phyloP scores from a whole-genome alignment of 2,329 filamentous ascomycete species.

The Aspergillus novoparasiticus region DNA sequence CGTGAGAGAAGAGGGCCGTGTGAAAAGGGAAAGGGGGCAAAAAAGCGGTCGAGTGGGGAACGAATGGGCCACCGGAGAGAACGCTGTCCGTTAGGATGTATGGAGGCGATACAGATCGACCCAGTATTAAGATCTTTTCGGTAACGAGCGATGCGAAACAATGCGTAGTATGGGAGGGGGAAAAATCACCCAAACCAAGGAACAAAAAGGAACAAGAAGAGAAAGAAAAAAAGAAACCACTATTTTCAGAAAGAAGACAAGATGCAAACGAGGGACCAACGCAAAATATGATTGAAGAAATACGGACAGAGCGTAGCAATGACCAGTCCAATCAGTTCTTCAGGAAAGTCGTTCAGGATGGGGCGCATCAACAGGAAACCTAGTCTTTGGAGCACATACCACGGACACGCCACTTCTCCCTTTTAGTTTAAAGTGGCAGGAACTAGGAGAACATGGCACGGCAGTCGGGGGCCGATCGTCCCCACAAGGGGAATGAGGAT shows the following conservation, averaged over 20 bases:
- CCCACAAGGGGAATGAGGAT: slow-evolving; percentile 27
- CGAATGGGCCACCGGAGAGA: slow-evolving; percentile 9
- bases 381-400: slow-evolving; percentile 10
- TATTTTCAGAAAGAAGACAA: slow-evolving; percentile 20
- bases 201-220: slow-evolving; percentile 8
- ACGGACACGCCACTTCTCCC: slow-evolving; percentile 21
- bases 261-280: slow-evolving; percentile 8
- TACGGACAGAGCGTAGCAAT: slow-evolving; percentile 13
- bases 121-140: background rate
- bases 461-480: slow-evolving; percentile 29
- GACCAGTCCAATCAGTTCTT: slow-evolving; percentile 9
- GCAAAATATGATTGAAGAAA: slow-evolving; percentile 7
- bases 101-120: background rate
- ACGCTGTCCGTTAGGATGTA: slow-evolving; percentile 1
- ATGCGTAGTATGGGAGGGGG: slow-evolving; percentile 4
- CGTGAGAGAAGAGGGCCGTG: slow-evolving; percentile 13
- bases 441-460: slow-evolving; percentile 21
- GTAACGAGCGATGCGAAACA: slow-evolving; percentile 1
- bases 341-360: slow-evolving; percentile 15
- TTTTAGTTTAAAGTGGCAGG: slow-evolving; percentile 18
- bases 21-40: slow-evolving; percentile 10
- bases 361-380: slow-evolving; percentile 12
- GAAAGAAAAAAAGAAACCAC: slow-evolving; percentile 16
- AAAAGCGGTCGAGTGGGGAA: slow-evolving; percentile 14
- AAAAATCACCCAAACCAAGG: slow-evolving; percentile 4